Evolutionary conservation across 2,329 filamentous ascomycete species (phyloP).

Genomic region (Monilinia polystroma): DNA sequence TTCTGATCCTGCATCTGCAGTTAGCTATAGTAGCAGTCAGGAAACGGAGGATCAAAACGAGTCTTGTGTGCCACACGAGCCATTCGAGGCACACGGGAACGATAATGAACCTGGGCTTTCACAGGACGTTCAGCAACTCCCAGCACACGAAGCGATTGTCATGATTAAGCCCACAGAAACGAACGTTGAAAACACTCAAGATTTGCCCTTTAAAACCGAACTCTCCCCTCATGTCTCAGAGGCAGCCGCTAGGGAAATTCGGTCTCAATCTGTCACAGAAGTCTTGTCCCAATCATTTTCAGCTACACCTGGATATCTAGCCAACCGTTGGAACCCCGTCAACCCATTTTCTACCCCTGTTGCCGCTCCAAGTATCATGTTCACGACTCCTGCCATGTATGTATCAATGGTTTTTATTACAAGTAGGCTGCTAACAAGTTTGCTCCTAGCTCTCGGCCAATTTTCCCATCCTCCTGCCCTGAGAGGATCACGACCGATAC

Average conservation of each 20-base stretch:
- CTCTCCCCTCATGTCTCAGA: neutral
- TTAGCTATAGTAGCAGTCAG: slow-evolving; percentile 32
- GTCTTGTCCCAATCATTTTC: slow-evolving; percentile 36
- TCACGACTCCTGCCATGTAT: slow-evolving; percentile 48
- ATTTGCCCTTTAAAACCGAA: neutral
- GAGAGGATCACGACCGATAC: slow-evolving; percentile 32
- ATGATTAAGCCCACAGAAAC: slow-evolving; percentile 2
- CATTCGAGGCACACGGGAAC: slow-evolving; percentile 6
- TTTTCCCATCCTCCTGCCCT: slow-evolving; percentile 37
- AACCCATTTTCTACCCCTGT: slow-evolving; percentile 53
- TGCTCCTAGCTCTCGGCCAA: slow-evolving; percentile 30
- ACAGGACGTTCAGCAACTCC: neutral
- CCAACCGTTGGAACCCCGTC: slow-evolving; percentile 56
- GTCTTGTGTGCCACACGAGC: slow-evolving; percentile 14
- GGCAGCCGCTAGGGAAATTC: slow-evolving; percentile 23
- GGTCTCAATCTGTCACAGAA: slow-evolving; percentile 28
- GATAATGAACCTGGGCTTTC: slow-evolving; percentile 18
- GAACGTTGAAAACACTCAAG: neutral
- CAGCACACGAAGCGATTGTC: neutral
- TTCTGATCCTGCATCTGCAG: slow-evolving; percentile 35
- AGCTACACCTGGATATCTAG: slow-evolving; percentile 40
- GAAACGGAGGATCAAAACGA: slow-evolving; percentile 25
- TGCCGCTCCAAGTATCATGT: slow-evolving; percentile 39
- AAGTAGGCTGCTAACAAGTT: slow-evolving; percentile 17
- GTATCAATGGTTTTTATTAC: slow-evolving; percentile 25